A percentile compares a stretch with the other conserved stretches of the same genome.
These are phyloP conservation scores for Monosporascus sp. DNA, from an alignment of 2,329 filamentous ascomycete species.

Conservation along the genomic window DNA sequence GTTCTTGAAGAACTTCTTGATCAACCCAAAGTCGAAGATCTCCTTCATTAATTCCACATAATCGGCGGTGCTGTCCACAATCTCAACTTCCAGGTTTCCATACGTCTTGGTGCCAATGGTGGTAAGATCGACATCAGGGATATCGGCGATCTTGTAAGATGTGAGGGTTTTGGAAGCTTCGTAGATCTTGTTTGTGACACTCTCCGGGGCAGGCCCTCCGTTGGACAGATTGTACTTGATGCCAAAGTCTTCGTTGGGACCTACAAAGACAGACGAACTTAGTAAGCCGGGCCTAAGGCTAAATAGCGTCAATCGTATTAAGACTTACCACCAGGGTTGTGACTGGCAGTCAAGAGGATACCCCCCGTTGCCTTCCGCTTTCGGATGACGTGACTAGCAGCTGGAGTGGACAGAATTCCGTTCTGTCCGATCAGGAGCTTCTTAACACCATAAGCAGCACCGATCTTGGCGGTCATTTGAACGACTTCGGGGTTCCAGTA, in stretches of 20 bases:
- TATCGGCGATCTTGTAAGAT: slow-evolving; percentile 86
- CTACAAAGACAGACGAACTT: slow-evolving; percentile 37
- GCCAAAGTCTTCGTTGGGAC: slow-evolving; percentile 90
- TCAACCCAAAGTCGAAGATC: slow-evolving; percentile 96
- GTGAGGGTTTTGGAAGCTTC: slow-evolving; percentile 84
- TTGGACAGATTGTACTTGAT: slow-evolving; percentile 99
- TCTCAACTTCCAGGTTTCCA: slow-evolving; percentile 84
- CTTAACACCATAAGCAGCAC: slow-evolving; percentile 95
- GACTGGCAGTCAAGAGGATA: slow-evolving; percentile 92
- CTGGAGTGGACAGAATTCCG: slow-evolving; percentile 94
- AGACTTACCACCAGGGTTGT: slow-evolving; percentile 88
- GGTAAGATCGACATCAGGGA: slow-evolving; percentile 79
- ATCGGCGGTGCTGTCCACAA: slow-evolving; percentile 88
- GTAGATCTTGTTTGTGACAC: slow-evolving; percentile 97
- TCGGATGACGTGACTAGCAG: slow-evolving; percentile 92
- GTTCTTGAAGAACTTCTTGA: slow-evolving; percentile 84
- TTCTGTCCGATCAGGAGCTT: slow-evolving; percentile 95
- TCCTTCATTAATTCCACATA: slow-evolving; percentile 95
- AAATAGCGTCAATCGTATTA: too few species aligned
- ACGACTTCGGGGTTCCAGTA: slow-evolving; percentile 97
- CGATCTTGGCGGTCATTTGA: slow-evolving; percentile 95
- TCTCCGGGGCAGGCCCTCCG: slow-evolving; percentile 90
- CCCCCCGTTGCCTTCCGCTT: slow-evolving; percentile 93
- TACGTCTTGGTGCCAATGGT: slow-evolving; percentile 81
- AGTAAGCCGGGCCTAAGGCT: background rate